Evolutionary conservation across 2,329 filamentous ascomycete genomes (phyloP).

Genomic region (Ophiosphaerella korrae): DNA sequence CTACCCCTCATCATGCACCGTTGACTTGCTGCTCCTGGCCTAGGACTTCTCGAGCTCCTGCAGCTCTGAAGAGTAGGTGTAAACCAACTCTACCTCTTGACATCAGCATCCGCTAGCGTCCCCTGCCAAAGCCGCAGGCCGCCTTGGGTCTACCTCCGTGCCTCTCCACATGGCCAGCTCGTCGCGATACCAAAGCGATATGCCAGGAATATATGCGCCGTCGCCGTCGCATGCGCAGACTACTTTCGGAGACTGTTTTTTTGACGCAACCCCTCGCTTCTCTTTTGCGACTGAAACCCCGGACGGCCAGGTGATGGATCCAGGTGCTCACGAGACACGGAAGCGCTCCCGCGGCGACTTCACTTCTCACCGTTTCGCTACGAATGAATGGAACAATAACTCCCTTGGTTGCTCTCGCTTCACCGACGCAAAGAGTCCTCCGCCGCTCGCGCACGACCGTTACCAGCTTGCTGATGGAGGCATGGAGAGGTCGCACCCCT

Average conservation of each 20-base stretch:
- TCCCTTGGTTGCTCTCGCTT: slow-evolving; percentile 27
- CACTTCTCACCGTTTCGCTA: slow-evolving; percentile 15
- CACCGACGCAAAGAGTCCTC: slow-evolving; percentile 43
- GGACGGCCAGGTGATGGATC: slow-evolving; percentile 35
- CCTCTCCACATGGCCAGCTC: slow-evolving; percentile 27
- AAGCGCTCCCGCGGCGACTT: slow-evolving; percentile 33
- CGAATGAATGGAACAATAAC: slow-evolving; percentile 26
- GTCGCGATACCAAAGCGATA: slow-evolving; percentile 26
- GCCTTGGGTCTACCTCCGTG: slow-evolving; percentile 13
- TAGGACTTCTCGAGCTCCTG: slow-evolving; percentile 1
- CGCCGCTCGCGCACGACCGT: slow-evolving; percentile 57
- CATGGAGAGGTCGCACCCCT: slow-evolving; percentile 53
- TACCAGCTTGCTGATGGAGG: slow-evolving; percentile 57
- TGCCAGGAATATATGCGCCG: slow-evolving; percentile 36
- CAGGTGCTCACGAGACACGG: slow-evolving; percentile 36
- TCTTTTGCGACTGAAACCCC: slow-evolving; percentile 32
- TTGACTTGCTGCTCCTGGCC: neutral
- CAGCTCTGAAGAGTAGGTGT: slow-evolving; percentile 1
- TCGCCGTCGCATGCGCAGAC: slow-evolving; percentile 20
- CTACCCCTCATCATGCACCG: neutral
- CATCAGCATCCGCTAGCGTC: slow-evolving; percentile 14
- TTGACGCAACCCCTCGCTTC: slow-evolving; percentile 31
- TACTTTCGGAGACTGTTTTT: slow-evolving; percentile 19
- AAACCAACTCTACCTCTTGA: neutral
- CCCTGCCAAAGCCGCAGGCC: slow-evolving; percentile 22